Percentiles rank a stretch among this genome's conserved stretches.
Evolutionary conservation across 1,139 yeast species (phyloP).

Genomic region (Nakaseomyces delphensis): DNA sequence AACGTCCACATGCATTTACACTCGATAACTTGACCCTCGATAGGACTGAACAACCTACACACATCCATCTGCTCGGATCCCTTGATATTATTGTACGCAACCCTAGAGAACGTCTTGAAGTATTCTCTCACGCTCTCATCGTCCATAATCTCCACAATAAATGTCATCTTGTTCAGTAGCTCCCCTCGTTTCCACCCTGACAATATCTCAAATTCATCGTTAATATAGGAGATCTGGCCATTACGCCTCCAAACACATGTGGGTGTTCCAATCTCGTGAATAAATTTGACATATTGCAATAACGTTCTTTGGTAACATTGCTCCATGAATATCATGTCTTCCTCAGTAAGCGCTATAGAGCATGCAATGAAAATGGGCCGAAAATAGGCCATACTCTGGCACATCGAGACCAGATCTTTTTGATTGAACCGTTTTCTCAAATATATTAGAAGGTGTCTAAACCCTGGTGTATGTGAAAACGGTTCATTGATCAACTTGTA

Average conservation of each 20-base stretch:
- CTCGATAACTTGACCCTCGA: slow-evolving; percentile 38
- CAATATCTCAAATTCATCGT: slow-evolving; percentile 79
- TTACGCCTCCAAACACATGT: slow-evolving; percentile 93
- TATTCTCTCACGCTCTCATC: slow-evolving; percentile 81
- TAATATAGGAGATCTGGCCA: slow-evolving; percentile 90
- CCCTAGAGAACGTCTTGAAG: slow-evolving; percentile 72
- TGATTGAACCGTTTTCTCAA: slow-evolving; percentile 62
- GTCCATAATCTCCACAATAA: slow-evolving; percentile 84
- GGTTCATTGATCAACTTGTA: slow-evolving; percentile 68
- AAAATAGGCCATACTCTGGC: slow-evolving; percentile 80
- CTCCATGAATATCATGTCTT: slow-evolving; percentile 89
- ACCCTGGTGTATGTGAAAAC: slow-evolving; percentile 84
- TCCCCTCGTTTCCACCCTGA: slow-evolving; percentile 84
- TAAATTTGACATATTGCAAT: slow-evolving; percentile 78
- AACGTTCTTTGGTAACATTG: slow-evolving; percentile 90
- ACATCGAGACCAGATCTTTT: slow-evolving; percentile 68
- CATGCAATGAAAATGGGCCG: slow-evolving; percentile 91
- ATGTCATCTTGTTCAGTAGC: slow-evolving; percentile 53
- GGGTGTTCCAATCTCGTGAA: slow-evolving; percentile 82
- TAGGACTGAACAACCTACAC: slow-evolving; percentile 28
- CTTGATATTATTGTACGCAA: slow-evolving; percentile 84
- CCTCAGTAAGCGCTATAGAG: slow-evolving; percentile 78
- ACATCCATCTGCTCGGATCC: slow-evolving; percentile 84
- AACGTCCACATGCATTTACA: slow-evolving; percentile 88
- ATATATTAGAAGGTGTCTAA: slow-evolving; percentile 71